These are phyloP conservation scores for Dioscorea alata DNA, from an alignment of 106 monocot species.

Conservation along the genomic window DNA sequence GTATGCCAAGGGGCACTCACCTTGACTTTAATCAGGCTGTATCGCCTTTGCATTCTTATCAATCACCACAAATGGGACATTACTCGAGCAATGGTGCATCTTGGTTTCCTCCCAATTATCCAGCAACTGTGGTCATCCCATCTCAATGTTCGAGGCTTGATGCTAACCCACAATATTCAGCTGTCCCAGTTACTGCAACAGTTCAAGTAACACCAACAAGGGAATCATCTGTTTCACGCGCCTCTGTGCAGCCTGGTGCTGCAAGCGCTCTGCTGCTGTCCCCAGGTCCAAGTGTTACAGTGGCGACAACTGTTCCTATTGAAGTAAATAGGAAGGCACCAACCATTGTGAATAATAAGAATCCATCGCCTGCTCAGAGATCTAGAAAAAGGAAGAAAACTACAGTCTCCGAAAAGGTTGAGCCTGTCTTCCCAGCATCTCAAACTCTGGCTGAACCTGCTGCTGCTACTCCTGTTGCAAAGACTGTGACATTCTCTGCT, in stretches of 20 bases:
- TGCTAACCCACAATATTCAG: constrained; percentile 20
- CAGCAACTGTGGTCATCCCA: constrained; percentile 34
- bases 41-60: constrained; percentile 52
- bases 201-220: constrained; percentile 32
- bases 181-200: constrained; percentile 36
- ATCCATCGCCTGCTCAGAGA: constrained; percentile 28
- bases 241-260: constrained; percentile 32
- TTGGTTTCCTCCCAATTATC: constrained; percentile 28
- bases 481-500: constrained; percentile 15
- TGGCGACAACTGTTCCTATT: constrained; percentile 7
- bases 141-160: constrained; percentile 35
- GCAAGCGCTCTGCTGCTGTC: constrained; percentile 31
- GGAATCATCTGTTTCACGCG: constrained; percentile 25
- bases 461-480: constrained; percentile 18
- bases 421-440: constrained; percentile 16
- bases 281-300: constrained; percentile 13
- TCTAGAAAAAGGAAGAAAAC: constrained; percentile 65
- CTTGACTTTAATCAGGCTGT: constrained; percentile 50
- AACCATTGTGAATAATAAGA: constrained; percentile 20
- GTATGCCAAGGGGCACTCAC: constrained; percentile 32
- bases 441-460: constrained; percentile 32
- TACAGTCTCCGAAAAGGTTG: constrained; percentile 11
- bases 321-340: constrained; percentile 26
- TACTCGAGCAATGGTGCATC: constrained; percentile 25
- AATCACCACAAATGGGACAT: constrained; percentile 41